Conservation (phyloP, 805 yeast genomes). For the Cyberlindnera bimundalis region DNA sequence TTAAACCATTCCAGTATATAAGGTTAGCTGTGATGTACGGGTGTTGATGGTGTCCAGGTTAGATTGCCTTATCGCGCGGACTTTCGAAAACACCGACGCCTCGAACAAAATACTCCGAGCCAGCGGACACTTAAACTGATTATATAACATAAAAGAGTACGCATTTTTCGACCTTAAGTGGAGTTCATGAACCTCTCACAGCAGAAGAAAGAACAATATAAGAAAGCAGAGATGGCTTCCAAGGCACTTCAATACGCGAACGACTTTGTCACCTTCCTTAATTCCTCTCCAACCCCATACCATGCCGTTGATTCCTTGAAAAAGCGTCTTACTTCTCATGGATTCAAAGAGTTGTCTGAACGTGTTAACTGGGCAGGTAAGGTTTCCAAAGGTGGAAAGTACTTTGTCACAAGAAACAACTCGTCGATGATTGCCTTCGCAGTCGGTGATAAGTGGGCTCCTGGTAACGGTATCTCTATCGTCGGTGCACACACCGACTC, state of each 20-base stretch:
- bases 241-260: conserved; percentile 27
- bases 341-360: conserved; percentile 73
- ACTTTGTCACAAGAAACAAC: conserved; percentile 85
- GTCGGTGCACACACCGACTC: conserved; percentile 97
- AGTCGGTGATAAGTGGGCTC: conserved; percentile 66
- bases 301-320: conserved; percentile 79
- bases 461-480: conserved; percentile 81
- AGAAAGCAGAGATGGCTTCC: conserved; percentile 7
- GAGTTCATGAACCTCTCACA: conserved; percentile 6
- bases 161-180: not conserved
- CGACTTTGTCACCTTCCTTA: conserved; percentile 74
- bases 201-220: conserved; percentile 1
- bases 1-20: no score
- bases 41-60: no score
- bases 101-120: no score
- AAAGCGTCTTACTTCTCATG: conserved; percentile 49
- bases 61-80: conserved; percentile 1
- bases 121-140: not conserved
- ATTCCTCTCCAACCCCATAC: conserved; percentile 88
- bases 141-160: no score
- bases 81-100: not conserved
- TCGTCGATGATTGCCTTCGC: conserved; percentile 87
- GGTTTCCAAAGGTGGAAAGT: conserved; percentile 56
- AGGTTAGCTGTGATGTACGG: no score
- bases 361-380: conserved; percentile 62